Evolutionary conservation across 305 asterid species (phyloP).

Genomic region (Solanum hybrid): DNA sequence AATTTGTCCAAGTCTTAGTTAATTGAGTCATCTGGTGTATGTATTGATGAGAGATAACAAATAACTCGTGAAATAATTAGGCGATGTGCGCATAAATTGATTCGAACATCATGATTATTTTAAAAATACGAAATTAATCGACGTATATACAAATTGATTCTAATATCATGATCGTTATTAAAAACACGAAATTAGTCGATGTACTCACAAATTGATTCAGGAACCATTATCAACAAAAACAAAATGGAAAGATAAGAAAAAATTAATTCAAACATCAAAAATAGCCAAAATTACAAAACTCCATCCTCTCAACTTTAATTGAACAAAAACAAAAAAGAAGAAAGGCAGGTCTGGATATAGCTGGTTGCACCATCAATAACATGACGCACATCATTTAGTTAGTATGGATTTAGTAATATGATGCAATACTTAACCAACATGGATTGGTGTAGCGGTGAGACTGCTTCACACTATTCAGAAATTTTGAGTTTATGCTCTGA

Average conservation of each 20-base stretch:
- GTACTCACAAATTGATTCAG: neutral
- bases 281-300: constrained; percentile 10
- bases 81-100: neutral
- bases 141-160: neutral
- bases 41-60: neutral
- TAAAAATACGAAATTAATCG: neutral
- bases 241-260: neutral
- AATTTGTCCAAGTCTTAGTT: neutral
- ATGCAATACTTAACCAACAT: neutral
- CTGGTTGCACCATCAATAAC: constrained; percentile 1
- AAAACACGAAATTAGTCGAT: neutral
- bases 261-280: neutral
- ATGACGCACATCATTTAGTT: constrained; percentile 1
- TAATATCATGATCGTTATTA: neutral
- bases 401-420: neutral
- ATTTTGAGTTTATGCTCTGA: rapidly evolving
- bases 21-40: neutral
- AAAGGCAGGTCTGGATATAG: neutral
- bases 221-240: neutral
- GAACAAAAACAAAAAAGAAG: neutral
- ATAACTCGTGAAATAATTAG: neutral
- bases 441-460: neutral
- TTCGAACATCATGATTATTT: neutral
- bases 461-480: neutral
- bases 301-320: constrained; percentile 1